Percentiles rank a stretch among this genome's conserved stretches.
phyloP scores from a whole-genome alignment of 148 eudicot genomes.

The Camellia granthamiana region DNA sequence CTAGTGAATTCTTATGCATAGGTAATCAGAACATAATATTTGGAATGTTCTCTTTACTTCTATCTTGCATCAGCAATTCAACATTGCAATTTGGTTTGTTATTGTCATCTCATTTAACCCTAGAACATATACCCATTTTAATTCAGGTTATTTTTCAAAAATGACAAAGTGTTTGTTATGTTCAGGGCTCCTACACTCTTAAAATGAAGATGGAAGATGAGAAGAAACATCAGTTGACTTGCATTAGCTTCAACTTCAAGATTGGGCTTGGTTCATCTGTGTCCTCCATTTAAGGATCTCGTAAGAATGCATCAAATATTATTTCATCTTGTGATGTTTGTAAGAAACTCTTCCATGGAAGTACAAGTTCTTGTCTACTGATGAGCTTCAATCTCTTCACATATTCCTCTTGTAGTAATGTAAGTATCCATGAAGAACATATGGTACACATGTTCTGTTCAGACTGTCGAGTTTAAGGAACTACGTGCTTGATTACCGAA shows the following conservation, averaged over 20 bases:
- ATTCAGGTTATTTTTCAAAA: not conserved
- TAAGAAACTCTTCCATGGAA: too few species aligned
- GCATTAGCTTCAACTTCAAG: constrained; percentile 63
- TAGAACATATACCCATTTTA: not conserved
- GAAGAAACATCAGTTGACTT: constrained; percentile 49
- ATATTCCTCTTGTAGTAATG: too few species aligned
- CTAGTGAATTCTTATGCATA: too few species aligned
- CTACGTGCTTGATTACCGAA: too few species aligned
- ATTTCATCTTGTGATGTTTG: not conserved
- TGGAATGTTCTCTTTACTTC: too few species aligned
- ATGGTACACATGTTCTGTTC: too few species aligned
- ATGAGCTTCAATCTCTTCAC: not conserved
- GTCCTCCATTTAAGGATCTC: not conserved
- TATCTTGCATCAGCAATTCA: not conserved
- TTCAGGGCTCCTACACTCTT: constrained; percentile 69
- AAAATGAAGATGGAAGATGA: constrained; percentile 60
- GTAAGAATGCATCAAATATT: not conserved
- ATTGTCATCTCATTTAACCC: not conserved
- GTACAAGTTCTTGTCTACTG: not conserved
- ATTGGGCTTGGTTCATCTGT: constrained; percentile 38
- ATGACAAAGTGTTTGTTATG: not conserved
- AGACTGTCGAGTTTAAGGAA: too few species aligned
- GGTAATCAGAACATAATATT: too few species aligned
- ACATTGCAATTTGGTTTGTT: not conserved
- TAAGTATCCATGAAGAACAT: too few species aligned